Base-by-base conservation (phyloP, 257 asterid genomes). In the Asclepias syriaca region DNA sequence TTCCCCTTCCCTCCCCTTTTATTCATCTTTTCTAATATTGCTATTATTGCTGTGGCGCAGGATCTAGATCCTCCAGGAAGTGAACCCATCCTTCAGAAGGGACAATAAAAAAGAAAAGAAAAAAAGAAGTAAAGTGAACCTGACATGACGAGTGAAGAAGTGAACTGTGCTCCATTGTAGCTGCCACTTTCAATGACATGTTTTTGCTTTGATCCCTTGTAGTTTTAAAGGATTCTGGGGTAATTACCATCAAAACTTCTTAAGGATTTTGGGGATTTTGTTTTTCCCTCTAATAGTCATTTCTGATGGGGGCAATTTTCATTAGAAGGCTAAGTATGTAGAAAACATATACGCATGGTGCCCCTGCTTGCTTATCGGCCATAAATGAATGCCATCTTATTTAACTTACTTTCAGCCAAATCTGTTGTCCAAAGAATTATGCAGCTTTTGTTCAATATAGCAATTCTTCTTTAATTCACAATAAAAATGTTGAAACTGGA, bases 11-110 rank as follows among this genome's bases (percentile, higher is more conserved):
- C 10, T 14, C 24, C 43, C 63, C 34, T 29, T 29, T 29, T 29
- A 29, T 63, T 63, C n/a, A 63, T 24, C 48, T 63, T 37, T 5
- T 7, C 1, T 63, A 37, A 37, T 63, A 13, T 22, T 8, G 6
- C 68, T 2, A 27, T 37, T 64, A 6, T 63, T 63, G 6, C 68
- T 37, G 68, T 64, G 15, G 19, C 37, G 55, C 56, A 75, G 78
- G 78, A 61, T 67, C 78, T 48, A 46, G 78, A 68, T 58, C 68
- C 65, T 65, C 69, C 6, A 58, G 73, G 45, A 56, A 37, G n/a
- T 68, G 65, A 75, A 58, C 49, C 7, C 10, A 43, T 43, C 48
- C 48, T 43, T 43, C 48, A 43, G 12, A 8, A 43, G 48, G 48
- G 8, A 7, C 11, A 6, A 43, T 7, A 43, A 43, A 40, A 40